phyloP scores from a whole-genome alignment of 257 asterid genomes.

The Thymus mandschuricus region DNA sequence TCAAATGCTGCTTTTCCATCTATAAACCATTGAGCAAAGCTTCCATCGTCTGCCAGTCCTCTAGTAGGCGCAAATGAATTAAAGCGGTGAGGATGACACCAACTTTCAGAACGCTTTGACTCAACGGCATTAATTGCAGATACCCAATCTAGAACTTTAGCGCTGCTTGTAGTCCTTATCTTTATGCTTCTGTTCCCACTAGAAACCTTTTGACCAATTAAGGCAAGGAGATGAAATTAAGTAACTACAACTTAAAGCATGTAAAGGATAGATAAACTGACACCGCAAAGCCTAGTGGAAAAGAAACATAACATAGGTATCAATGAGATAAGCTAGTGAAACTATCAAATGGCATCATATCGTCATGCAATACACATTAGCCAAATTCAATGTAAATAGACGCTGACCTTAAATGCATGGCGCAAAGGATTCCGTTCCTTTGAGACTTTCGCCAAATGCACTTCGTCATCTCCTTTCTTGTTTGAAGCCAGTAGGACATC shows the following conservation, averaged over 20 bases:
- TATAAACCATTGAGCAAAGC: conserved; percentile 93
- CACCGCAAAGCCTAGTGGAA: conserved; percentile 3
- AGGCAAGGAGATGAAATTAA: conserved; percentile 16
- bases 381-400: conserved; percentile 20
- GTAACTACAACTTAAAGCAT: not conserved
- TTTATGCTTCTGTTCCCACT: conserved; percentile 64
- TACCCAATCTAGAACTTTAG: conserved; percentile 74
- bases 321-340: conserved; percentile 8
- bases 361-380: conserved; percentile 6
- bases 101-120: conserved; percentile 63
- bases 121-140: conserved; percentile 73
- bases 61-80: conserved; percentile 83
- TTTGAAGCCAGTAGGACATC: conserved; percentile 61
- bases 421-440: conserved; percentile 73
- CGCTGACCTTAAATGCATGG: conserved; percentile 75
- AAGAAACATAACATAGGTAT: not conserved
- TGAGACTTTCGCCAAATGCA: conserved; percentile 57
- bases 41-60: conserved; percentile 80
- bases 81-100: conserved; percentile 86
- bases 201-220: conserved; percentile 59
- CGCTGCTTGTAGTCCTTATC: conserved; percentile 64
- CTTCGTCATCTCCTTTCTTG: conserved; percentile 50
- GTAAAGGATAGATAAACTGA: not conserved
- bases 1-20: conserved; percentile 94
- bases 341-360: not conserved